Conservation (phyloP, 345 rosid species). For the Eucalyptus curtisii region DNA sequence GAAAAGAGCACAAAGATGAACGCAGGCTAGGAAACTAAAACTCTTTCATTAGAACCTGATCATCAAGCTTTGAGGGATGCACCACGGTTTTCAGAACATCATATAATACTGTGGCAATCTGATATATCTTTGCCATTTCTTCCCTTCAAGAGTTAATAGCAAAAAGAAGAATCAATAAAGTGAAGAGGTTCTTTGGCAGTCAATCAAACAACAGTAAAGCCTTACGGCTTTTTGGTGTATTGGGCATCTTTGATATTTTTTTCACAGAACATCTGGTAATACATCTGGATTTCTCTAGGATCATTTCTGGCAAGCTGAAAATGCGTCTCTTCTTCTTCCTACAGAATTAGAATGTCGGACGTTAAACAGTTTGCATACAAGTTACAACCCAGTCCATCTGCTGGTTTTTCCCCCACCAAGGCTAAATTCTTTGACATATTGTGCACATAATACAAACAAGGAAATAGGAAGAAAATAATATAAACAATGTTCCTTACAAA, state of each 20-base stretch:
- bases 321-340: constrained; percentile 52
- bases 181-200: not conserved
- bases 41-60: constrained; percentile 29
- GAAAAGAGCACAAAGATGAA: not conserved
- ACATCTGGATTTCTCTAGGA: constrained; percentile 57
- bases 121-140: constrained; percentile 81
- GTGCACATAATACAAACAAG: not conserved
- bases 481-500: not conserved
- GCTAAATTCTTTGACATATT: not conserved
- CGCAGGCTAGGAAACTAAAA: not conserved
- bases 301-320: constrained; percentile 33
- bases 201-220: not conserved
- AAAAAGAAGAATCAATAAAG: not conserved
- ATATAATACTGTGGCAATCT: constrained; percentile 69
- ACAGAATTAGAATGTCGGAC: not conserved
- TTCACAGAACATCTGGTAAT: constrained; percentile 51
- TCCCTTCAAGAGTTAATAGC: constrained; percentile 43
- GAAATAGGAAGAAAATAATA: not conserved
- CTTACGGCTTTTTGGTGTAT: constrained; percentile 70
- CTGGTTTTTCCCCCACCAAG: not conserved
- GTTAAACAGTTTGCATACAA: not conserved
- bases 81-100: constrained; percentile 67
- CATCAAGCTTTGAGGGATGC: constrained; percentile 25
- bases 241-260: constrained; percentile 43
- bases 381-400: not conserved